phyloP scores from a whole-genome alignment of 331 rosid species.

The Rhamnella rubrinervis region DNA sequence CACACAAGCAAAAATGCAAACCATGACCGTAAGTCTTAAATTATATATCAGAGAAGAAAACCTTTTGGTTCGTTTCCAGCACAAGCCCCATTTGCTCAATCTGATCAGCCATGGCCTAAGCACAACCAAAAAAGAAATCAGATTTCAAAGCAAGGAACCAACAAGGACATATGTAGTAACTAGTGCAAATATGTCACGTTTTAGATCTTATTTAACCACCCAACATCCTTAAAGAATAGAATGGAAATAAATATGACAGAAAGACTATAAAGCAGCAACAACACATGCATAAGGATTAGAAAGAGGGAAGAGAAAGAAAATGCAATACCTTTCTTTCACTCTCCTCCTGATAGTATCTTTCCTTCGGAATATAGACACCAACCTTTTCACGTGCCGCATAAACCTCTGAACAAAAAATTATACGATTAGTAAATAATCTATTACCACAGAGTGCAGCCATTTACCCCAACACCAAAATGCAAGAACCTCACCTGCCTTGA shows the following conservation, averaged over 20 bases:
- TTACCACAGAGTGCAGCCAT: not conserved
- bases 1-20: not conserved
- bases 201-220: too few relatives aligned
- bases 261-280: not conserved
- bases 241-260: not conserved
- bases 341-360: slow-evolving; percentile 83
- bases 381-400: slow-evolving; percentile 87
- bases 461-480: slow-evolving; percentile 6
- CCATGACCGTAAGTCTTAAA: not conserved
- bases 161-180: not conserved
- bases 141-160: not conserved
- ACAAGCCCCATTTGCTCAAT: slow-evolving; percentile 76
- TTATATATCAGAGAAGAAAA: slow-evolving; percentile 23
- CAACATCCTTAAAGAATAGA: too few relatives aligned
- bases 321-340: slow-evolving; percentile 67
- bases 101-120: slow-evolving; percentile 85
- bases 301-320: not conserved
- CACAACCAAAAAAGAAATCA: slow-evolving; percentile 18
- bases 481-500: slow-evolving; percentile 70
- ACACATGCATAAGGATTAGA: not conserved
- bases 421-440: slow-evolving; percentile 15
- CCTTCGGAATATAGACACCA: slow-evolving; percentile 86
- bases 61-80: slow-evolving; percentile 79
- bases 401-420: slow-evolving; percentile 56
- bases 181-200: not conserved